Base-by-base conservation (phyloP, 164 flowering plant genomes). In the Vitis riparia region DNA sequence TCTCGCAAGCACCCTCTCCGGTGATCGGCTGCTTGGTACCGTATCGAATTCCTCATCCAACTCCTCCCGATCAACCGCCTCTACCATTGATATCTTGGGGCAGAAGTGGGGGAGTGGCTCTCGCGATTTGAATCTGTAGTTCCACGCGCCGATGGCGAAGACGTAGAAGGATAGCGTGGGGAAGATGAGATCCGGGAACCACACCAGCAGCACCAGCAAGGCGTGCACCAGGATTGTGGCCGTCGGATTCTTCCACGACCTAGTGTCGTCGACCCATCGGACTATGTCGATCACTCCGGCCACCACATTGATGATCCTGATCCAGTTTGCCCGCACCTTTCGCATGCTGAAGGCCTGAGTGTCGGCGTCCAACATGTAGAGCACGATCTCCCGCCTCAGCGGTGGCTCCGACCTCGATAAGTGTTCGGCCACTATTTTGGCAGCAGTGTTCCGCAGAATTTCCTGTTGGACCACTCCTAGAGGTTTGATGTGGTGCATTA, bases 11-110 rank as follows among this genome's bases (percentile, higher is more conserved):
- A 87, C 80, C 8, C 78, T 50, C 2, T 94, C 94, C 1, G 76
- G 30, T 1, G 90, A 59, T 69, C 86, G 77, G 8, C 53, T 62
- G 60, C 89, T 85, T 1, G 97, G 97, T 63, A 90, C 52, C 5
- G 77, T 63, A 65, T 95, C 97, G 37, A 95, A 91, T 71, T 93
- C 98, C 68, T 95, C 99, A 15, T 93, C 99, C 0, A 95, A 82
- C 73, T 95, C 98, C 0, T 95, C 98, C 0, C 82, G 67, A 6
- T 87, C 93, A 0, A 75, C 77, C 1, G 65, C n/a, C 27, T 92
- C 97, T 0, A 82, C 87, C 62, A 82, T 65, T 0, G 94, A 92
- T 48, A 89, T 51, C 78, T 80, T 89, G 1, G 88, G 77, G 58
- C 83, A 86, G 4, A 82, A 79, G 14, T 83, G 88, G 0, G 92